phyloP scores from a whole-genome alignment of 306 rosid genomes.

The Comarum palustre region DNA sequence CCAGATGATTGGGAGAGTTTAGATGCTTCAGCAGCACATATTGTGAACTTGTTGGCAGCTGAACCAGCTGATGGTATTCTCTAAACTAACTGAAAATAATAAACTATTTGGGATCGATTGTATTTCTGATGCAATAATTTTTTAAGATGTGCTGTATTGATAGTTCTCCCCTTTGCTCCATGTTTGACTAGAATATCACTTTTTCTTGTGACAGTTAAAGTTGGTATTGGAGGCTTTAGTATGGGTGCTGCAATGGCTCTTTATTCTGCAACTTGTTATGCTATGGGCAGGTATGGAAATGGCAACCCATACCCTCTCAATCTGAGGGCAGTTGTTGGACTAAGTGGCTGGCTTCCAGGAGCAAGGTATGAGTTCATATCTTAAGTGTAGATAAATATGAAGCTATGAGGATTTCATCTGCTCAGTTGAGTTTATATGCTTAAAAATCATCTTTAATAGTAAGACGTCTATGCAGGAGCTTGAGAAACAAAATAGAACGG shows the following conservation, averaged over 20 bases:
- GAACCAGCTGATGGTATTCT: constrained; percentile 91
- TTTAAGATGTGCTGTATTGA: constrained; percentile 1
- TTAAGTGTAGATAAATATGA: background rate
- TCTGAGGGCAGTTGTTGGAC: constrained; percentile 82
- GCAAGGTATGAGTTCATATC: constrained; percentile 57
- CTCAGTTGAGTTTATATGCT: background rate
- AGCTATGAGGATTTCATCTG: background rate
- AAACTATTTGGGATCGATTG: background rate
- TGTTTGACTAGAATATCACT: constrained; percentile 3
- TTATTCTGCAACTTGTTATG: constrained; percentile 93
- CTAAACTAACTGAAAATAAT: background rate
- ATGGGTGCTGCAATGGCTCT: constrained; percentile 99
- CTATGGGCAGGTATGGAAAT: constrained; percentile 82
- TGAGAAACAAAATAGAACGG: constrained; percentile 79
- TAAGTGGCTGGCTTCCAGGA: constrained; percentile 99
- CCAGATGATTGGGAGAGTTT: constrained; percentile 98
- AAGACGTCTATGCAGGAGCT: constrained; percentile 50
- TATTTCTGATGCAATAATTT: constrained; percentile 2
- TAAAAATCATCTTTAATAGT: background rate
- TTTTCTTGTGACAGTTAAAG: constrained; percentile 69
- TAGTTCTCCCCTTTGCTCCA: constrained; percentile 14
- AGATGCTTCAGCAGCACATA: constrained; percentile 94
- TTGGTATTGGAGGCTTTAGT: constrained; percentile 96
- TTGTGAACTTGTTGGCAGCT: constrained; percentile 84
- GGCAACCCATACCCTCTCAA: constrained; percentile 72